A percentile compares a stretch with the other conserved stretches of the same genome.
phyloP scores from a whole-genome alignment of 768 basidiomycete genomes.

The Polyporus arcularius region DNA sequence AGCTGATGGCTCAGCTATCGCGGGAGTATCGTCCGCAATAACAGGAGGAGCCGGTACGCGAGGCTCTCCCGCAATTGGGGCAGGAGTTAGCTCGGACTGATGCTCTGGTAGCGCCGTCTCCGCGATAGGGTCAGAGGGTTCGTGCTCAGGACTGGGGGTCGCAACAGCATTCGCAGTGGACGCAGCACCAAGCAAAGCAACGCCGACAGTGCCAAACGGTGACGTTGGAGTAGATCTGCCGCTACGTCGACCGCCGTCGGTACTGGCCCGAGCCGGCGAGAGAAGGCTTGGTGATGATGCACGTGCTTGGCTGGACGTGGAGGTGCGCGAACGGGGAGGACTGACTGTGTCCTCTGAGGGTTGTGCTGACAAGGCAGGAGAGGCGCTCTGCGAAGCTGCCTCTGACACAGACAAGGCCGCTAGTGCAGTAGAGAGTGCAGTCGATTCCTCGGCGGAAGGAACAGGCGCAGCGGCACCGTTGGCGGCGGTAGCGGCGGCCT shows the following conservation, averaged over 20 bases:
- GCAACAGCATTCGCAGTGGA: slow-evolving; percentile 47
- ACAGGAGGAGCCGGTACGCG: background rate
- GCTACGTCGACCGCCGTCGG: background rate
- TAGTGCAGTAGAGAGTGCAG: slow-evolving; percentile 31
- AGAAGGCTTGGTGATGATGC: background rate
- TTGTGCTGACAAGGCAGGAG: background rate
- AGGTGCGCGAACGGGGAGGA: background rate
- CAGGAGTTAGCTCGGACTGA: background rate
- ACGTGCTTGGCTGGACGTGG: background rate
- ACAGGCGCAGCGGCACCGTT: slow-evolving; percentile 20
- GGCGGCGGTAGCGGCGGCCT: slow-evolving; percentile 28
- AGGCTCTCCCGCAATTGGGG: background rate
- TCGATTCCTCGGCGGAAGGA: background rate
- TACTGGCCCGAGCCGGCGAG: slow-evolving; percentile 1
- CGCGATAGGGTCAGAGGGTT: background rate
- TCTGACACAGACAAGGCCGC: slow-evolving; percentile 11
- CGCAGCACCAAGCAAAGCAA: slow-evolving; percentile 19
- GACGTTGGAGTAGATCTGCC: slow-evolving; percentile 1
- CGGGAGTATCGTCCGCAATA: background rate
- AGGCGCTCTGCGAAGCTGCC: slow-evolving; percentile 15
- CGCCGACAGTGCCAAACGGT: slow-evolving; percentile 1
- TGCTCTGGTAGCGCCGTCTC: background rate
- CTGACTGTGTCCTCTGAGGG: background rate
- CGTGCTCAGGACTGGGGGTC: slow-evolving; percentile 2
- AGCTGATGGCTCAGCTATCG: background rate